phyloP scores from a whole-genome alignment of 495 filamentous ascomycete genomes.

The Hyphodiscus hymeniophilus region DNA sequence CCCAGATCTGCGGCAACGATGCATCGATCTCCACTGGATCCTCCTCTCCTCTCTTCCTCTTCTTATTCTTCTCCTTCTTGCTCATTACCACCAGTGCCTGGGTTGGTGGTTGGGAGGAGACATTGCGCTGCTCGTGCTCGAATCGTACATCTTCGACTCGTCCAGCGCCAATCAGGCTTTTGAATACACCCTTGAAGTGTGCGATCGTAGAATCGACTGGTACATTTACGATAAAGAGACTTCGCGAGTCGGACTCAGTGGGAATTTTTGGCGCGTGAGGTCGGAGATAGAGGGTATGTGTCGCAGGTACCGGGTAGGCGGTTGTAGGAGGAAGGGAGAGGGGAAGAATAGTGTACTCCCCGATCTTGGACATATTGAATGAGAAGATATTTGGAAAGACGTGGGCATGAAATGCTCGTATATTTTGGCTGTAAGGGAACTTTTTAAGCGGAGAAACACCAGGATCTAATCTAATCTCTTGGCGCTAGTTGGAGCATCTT shows the following conservation, averaged over 20 bases:
- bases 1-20: slow-evolving; percentile 62
- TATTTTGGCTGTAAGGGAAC: not conserved
- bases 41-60: slow-evolving; percentile 54
- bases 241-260: slow-evolving; percentile 60
- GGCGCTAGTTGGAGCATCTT: too few species aligned
- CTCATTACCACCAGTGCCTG: slow-evolving; percentile 32
- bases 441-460: slow-evolving; percentile 14
- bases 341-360: slow-evolving; percentile 42
- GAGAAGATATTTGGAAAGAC: too few species aligned
- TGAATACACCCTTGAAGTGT: slow-evolving; percentile 69
- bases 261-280: slow-evolving; percentile 71
- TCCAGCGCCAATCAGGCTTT: slow-evolving; percentile 58
- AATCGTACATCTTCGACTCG: slow-evolving; percentile 71
- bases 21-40: slow-evolving; percentile 44
- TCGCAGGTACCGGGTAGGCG: slow-evolving; percentile 46
- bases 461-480: slow-evolving; percentile 21
- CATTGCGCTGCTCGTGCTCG: slow-evolving; percentile 38
- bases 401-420: not conserved
- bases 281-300: slow-evolving; percentile 82
- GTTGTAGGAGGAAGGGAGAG: slow-evolving; percentile 55
- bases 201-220: slow-evolving; percentile 75
- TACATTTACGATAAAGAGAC: slow-evolving; percentile 80
- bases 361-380: slow-evolving; percentile 21
- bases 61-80: slow-evolving; percentile 43
- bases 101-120: slow-evolving; percentile 15